phyloP scores from a whole-genome alignment of 306 rosid species.

The Acacia confusa region DNA sequence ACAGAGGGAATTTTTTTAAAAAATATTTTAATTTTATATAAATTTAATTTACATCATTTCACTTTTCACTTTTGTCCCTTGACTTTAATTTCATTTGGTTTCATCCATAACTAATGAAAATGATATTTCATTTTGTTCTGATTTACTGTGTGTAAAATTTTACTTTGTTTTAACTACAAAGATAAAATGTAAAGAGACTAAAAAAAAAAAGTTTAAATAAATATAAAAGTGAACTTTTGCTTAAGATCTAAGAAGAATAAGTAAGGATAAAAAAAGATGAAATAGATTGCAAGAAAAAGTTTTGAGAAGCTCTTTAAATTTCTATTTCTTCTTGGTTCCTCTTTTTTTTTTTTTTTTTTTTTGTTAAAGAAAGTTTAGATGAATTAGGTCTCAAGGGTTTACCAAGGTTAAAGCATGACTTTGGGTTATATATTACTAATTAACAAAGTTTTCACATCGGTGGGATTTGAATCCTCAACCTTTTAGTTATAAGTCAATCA shows the following conservation, averaged over 20 bases:
- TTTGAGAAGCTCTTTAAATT: conserved; percentile 16
- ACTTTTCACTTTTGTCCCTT: background rate
- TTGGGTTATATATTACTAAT: no score
- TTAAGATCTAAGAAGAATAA: conserved; percentile 15
- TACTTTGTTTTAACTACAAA: background rate
- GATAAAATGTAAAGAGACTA: background rate
- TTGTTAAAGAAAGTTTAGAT: no score
- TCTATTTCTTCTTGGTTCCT: background rate
- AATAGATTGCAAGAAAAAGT: conserved; percentile 27
- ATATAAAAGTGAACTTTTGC: background rate
- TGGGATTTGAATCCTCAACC: no score
- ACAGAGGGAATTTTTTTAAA: background rate
- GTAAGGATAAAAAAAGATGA: background rate
- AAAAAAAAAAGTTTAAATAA: background rate
- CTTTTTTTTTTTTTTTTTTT: no score
- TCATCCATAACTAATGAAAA: background rate
- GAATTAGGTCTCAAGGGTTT: no score
- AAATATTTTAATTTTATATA: background rate
- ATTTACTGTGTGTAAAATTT: background rate
- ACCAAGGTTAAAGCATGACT: no score
- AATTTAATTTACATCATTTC: background rate
- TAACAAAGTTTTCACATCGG: no score
- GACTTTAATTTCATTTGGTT: background rate
- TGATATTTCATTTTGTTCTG: background rate
- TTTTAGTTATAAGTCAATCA: no score